Base-by-base conservation (phyloP, 2,329 filamentous ascomycete species). In the Colletotrichum tamarilloi region DNA sequence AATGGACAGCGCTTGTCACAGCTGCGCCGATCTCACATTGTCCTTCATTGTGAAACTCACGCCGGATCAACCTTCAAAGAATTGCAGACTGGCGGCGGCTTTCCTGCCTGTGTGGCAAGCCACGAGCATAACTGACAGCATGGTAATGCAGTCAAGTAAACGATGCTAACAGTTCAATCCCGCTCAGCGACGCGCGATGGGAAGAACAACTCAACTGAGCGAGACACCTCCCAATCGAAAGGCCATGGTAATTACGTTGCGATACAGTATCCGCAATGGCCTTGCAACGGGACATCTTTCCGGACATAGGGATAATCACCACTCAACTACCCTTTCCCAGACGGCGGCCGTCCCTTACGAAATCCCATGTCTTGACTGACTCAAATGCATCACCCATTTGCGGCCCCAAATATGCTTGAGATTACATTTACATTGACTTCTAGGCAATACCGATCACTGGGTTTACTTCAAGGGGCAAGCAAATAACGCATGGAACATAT, bases 11-110 rank as follows among this genome's bases (percentile, higher is more conserved):
- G 58, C 32, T 72, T 68, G 69, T 59, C 30, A 66, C 69, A 68
- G 57, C 58, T 58, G 22, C 38, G 57, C 69, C 53, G 69, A 72
- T 72, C 68, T 72, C 35, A 63, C 64, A 57, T 52, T 46, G 52
- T 4, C 52, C 46, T 64, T 30, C 32, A 42, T 56, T 56, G 11
- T 65, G 70, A 73, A 70, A 70, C 70, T 32, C 32, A 62, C 58
- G n/a, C 59, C 42, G 38, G 19, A 49, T 60, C 56, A 66, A 32
- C 38, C n/a, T 55, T 42, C 16, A 42, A 30, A 32, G 24, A 12
- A 24, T 28, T 22, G 35, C 57, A 26, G 38, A 42, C 49, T 28
- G 32, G 4, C 32, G 11, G 4, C 32, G 9, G 14, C 53, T 24
- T 64, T 73, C 24, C n/a, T 19, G 14, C 16, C 46, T 38, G 26